A percentile compares a stretch with the other conserved stretches of the same genome.
phyloP scores from a whole-genome alignment of 2,329 filamentous ascomycete genomes.

The Ophiocordyceps camponoti-floridani region DNA sequence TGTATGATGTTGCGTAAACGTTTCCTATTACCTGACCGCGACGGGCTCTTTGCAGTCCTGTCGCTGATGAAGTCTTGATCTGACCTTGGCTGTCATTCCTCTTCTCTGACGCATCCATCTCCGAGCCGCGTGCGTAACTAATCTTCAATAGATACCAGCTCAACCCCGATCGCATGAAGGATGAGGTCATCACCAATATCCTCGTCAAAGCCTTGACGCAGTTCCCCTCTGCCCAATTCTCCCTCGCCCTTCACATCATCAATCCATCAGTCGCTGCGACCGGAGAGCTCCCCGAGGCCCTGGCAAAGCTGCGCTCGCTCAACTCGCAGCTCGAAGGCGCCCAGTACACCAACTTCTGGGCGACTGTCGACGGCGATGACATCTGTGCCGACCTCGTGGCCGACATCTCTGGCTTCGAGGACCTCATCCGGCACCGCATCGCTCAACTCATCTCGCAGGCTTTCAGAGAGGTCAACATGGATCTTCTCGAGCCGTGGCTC shows the following conservation, averaged over 20 bases:
- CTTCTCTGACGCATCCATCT: neutral
- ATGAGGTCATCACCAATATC: slow-evolving; percentile 96
- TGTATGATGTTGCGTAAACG: slow-evolving; percentile 57
- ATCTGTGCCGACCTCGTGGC: slow-evolving; percentile 90
- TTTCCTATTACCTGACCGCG: slow-evolving; percentile 96
- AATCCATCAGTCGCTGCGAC: slow-evolving; percentile 53
- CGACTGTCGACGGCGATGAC: slow-evolving; percentile 80
- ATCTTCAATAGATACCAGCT: slow-evolving; percentile 69
- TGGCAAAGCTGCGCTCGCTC: slow-evolving; percentile 70
- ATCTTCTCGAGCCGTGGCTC: slow-evolving; percentile 58
- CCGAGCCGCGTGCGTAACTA: neutral
- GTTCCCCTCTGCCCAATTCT: slow-evolving; percentile 93
- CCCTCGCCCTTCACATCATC: slow-evolving; percentile 82
- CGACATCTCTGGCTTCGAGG: slow-evolving; percentile 89
- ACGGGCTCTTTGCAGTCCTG: slow-evolving; percentile 19
- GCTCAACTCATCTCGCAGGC: slow-evolving; percentile 71
- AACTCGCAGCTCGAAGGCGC: slow-evolving; percentile 79
- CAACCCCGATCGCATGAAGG: slow-evolving; percentile 93
- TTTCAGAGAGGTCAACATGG: slow-evolving; percentile 53
- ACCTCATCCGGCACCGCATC: slow-evolving; percentile 78
- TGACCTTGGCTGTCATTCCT: neutral
- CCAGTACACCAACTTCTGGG: slow-evolving; percentile 87
- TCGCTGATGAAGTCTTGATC: slow-evolving; percentile 11
- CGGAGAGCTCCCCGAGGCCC: slow-evolving; percentile 71
- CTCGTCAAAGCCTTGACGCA: slow-evolving; percentile 95